A percentile compares a stretch with the other conserved stretches of the same genome.
phyloP scores from a whole-genome alignment of 2,329 filamentous ascomycete genomes.

The Phaeosphaeriaceae sp. region DNA sequence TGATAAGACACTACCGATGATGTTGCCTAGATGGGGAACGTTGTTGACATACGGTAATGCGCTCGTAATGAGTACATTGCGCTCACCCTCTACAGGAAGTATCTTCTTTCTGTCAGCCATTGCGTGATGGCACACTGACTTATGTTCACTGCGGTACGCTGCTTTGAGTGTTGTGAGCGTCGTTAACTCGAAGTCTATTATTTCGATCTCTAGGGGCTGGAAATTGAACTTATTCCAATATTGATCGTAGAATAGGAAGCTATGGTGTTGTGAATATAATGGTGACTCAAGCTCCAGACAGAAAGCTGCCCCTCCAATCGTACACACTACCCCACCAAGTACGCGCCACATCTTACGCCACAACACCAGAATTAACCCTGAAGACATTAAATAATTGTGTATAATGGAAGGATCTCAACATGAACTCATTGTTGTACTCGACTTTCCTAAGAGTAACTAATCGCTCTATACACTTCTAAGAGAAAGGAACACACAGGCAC shows the following conservation, averaged over 20 bases:
- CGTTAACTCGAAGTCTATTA: too few relatives aligned
- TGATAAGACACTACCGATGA: slow-evolving; percentile 68
- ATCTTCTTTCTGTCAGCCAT: slow-evolving; percentile 52
- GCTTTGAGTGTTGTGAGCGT: too few relatives aligned
- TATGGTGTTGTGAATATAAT: slow-evolving; percentile 9
- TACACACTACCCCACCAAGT: slow-evolving; percentile 16
- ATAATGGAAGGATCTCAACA: too few relatives aligned
- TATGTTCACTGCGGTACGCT: background rate
- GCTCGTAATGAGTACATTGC: slow-evolving; percentile 88
- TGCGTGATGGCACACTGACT: slow-evolving; percentile 5
- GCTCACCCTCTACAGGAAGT: slow-evolving; percentile 64
- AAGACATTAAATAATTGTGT: too few relatives aligned
- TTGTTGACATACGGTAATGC: slow-evolving; percentile 87
- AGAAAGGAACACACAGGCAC: too few relatives aligned
- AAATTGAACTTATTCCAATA: too few relatives aligned
- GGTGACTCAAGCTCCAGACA: slow-evolving; percentile 33
- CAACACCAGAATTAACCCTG: slow-evolving; percentile 8
- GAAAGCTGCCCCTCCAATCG: slow-evolving; percentile 31
- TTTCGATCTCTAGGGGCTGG: too few relatives aligned
- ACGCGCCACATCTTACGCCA: slow-evolving; percentile 24
- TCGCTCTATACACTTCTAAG: too few relatives aligned
- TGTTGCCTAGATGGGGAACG: slow-evolving; percentile 71
- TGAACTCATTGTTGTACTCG: too few relatives aligned
- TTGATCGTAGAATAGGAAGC: background rate
- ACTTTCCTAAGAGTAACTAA: too few relatives aligned